phyloP scores from a whole-genome alignment of 805 yeast genomes.

The Sugiyamaella marilandica region DNA sequence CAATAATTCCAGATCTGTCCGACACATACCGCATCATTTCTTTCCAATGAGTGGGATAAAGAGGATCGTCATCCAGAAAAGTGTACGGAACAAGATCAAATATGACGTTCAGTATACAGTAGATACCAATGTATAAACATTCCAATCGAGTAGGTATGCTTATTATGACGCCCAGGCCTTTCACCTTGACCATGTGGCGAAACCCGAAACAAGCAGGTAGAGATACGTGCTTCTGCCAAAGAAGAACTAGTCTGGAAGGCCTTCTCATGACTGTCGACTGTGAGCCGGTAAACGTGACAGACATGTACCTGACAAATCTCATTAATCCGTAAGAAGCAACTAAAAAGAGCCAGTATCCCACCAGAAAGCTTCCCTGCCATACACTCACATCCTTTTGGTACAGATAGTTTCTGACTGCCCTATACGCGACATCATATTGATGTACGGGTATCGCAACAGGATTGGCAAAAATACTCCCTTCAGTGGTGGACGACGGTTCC shows the following conservation, averaged over 20 bases:
- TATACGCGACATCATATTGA: slow-evolving; percentile 8
- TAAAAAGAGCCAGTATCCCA: slow-evolving; percentile 30
- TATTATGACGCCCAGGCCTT: slow-evolving; percentile 23
- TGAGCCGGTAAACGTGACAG: slow-evolving; percentile 21
- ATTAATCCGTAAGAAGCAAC: slow-evolving; percentile 13
- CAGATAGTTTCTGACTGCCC: slow-evolving; percentile 16
- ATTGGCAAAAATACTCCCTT: background rate
- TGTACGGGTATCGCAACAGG: slow-evolving; percentile 14
- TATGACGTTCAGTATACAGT: slow-evolving; percentile 35
- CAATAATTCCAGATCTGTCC: slow-evolving; percentile 53
- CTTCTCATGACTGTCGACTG: slow-evolving; percentile 22
- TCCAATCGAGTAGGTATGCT: slow-evolving; percentile 54
- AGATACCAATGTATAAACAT: slow-evolving; percentile 38
- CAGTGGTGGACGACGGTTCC: slow-evolving; percentile 17
- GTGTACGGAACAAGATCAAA: slow-evolving; percentile 31
- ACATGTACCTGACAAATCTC: slow-evolving; percentile 11
- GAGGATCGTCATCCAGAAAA: slow-evolving; percentile 35
- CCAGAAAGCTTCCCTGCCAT: slow-evolving; percentile 31
- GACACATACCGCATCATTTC: slow-evolving; percentile 41
- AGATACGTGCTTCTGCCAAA: slow-evolving; percentile 28
- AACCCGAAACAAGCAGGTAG: slow-evolving; percentile 36
- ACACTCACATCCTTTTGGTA: slow-evolving; percentile 27
- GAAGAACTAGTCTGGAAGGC: slow-evolving; percentile 16
- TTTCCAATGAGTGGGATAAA: slow-evolving; percentile 31
- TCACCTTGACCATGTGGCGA: slow-evolving; percentile 29